Evolutionary conservation across 352 stramenopile species (phyloP).

Genomic region (Albugo candida): DNA sequence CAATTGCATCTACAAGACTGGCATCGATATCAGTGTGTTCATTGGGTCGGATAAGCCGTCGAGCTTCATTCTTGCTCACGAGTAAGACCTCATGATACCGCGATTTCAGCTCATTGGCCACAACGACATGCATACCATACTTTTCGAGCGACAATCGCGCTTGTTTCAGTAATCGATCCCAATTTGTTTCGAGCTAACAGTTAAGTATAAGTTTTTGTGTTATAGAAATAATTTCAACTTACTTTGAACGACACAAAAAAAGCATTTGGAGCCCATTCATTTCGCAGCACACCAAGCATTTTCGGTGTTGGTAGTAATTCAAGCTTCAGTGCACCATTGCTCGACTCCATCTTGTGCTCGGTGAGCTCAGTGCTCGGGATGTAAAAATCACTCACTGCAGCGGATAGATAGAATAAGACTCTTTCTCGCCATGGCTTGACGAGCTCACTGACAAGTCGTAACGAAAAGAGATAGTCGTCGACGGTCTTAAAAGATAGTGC

Average conservation of each 20-base stretch:
- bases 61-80: conserved; percentile 37
- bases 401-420: conserved; percentile 87
- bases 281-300: conserved; percentile 80
- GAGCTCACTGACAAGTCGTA: conserved; percentile 62
- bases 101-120: conserved; percentile 93
- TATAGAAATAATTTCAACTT: neutral
- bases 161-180: conserved; percentile 85
- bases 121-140: conserved; percentile 93
- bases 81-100: conserved; percentile 83
- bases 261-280: conserved; percentile 84
- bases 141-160: conserved; percentile 80
- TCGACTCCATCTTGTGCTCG: conserved; percentile 96
- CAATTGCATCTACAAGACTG: conserved; percentile 37
- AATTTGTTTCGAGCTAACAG: conserved; percentile 89
- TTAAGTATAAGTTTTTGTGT: neutral
- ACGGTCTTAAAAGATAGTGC: conserved; percentile 87
- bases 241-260: conserved; percentile 96
- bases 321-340: conserved; percentile 48
- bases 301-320: conserved; percentile 90
- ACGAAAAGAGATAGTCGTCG: conserved; percentile 91
- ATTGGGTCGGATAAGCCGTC: conserved; percentile 24
- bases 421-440: conserved; percentile 38
- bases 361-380: conserved; percentile 77
- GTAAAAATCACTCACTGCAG: conserved; percentile 98
- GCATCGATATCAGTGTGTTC: conserved; percentile 45